phyloP scores from a whole-genome alignment of 768 basidiomycete species.

The Leucocoprinus leucothites region DNA sequence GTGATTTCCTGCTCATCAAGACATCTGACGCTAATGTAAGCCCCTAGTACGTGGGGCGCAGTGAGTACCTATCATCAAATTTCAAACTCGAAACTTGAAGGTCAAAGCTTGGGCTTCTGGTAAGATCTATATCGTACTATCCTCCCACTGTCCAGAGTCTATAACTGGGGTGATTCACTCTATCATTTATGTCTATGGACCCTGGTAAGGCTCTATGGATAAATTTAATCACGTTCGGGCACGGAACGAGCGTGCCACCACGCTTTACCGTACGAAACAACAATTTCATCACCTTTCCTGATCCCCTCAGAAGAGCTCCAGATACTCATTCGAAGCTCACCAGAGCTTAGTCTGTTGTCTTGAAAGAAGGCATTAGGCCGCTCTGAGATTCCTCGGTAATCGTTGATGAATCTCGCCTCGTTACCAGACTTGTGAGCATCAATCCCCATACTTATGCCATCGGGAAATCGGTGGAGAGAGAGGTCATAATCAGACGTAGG shows the following conservation, averaged over 20 bases:
- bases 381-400: slow-evolving; percentile 74
- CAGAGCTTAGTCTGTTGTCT: slow-evolving; percentile 48
- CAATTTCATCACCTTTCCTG: slow-evolving; percentile 77
- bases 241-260: slow-evolving; percentile 65
- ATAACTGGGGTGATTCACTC: too few relatives aligned
- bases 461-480: slow-evolving; percentile 61
- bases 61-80: too few relatives aligned
- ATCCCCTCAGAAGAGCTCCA: slow-evolving; percentile 61
- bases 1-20: too few relatives aligned
- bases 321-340: slow-evolving; percentile 75
- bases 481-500: slow-evolving; percentile 84
- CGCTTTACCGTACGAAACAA: slow-evolving; percentile 85
- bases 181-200: too few relatives aligned
- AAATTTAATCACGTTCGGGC: background rate
- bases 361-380: slow-evolving; percentile 72
- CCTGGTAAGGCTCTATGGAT: too few relatives aligned
- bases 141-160: too few relatives aligned
- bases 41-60: too few relatives aligned
- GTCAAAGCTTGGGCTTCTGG: too few relatives aligned
- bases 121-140: too few relatives aligned
- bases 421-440: slow-evolving; percentile 80
- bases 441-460: slow-evolving; percentile 65
- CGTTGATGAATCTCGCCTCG: slow-evolving; percentile 87
- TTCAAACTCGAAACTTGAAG: too few relatives aligned
- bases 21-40: too few relatives aligned